Evolutionary conservation across 495 filamentous ascomycete genomes (phyloP).

Genomic region (Darksidea phi): DNA sequence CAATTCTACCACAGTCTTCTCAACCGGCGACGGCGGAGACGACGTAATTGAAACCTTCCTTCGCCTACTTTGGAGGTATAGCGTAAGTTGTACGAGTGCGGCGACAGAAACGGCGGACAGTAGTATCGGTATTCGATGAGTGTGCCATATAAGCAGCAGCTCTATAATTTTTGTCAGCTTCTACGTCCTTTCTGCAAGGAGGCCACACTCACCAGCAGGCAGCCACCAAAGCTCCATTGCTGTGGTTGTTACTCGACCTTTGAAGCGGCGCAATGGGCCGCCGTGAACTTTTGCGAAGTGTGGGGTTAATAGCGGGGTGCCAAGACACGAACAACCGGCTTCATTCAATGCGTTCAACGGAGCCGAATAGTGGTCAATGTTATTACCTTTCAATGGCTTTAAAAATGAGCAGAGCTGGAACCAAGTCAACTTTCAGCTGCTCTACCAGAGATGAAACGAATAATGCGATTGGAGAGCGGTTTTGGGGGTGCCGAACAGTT

Average conservation of each 20-base stretch:
- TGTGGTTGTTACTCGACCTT: not conserved
- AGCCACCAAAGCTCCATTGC: not conserved
- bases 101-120: slow-evolving; percentile 36
- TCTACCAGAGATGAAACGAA: too few species aligned
- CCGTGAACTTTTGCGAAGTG: too few species aligned
- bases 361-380: too few species aligned
- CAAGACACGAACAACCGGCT: too few species aligned
- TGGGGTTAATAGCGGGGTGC: too few species aligned
- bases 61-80: slow-evolving; percentile 24
- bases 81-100: slow-evolving; percentile 29
- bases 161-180: slow-evolving; percentile 22
- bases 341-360: too few species aligned
- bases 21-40: slow-evolving; percentile 21
- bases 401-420: too few species aligned
- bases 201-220: not conserved
- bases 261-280: too few species aligned
- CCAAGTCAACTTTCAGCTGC: too few species aligned
- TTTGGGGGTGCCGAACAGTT: too few species aligned
- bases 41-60: slow-evolving; percentile 19
- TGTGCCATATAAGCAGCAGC: slow-evolving; percentile 41
- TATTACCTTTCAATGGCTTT: too few species aligned
- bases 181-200: not conserved
- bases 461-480: too few species aligned
- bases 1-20: slow-evolving; percentile 27
- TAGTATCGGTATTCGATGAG: slow-evolving; percentile 37